phyloP scores from a whole-genome alignment of 176 grass and related monocot genomes.

The Canna indica region DNA sequence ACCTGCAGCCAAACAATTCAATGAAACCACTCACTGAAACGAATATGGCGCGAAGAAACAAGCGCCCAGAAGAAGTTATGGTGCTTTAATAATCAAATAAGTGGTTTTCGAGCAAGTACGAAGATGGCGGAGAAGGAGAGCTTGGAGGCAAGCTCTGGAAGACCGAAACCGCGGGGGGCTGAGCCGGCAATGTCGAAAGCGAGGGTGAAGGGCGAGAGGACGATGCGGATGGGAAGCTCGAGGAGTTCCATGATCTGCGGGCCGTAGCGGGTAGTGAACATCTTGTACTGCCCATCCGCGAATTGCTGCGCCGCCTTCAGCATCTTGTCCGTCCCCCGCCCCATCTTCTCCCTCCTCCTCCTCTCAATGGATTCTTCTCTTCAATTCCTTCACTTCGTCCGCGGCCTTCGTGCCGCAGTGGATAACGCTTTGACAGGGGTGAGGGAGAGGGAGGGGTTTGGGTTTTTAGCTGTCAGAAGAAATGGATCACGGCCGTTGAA shows the following conservation, averaged over 20 bases:
- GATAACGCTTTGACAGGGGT: not conserved
- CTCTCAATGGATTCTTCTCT: not conserved
- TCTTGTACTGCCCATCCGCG: conserved; percentile 19
- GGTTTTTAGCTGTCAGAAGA: not conserved
- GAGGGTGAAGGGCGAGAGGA: conserved; percentile 23
- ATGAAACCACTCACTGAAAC: not conserved
- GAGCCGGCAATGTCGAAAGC: conserved; percentile 17
- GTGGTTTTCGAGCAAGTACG: not conserved
- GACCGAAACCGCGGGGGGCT: conserved; percentile 22
- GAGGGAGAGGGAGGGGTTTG: not conserved
- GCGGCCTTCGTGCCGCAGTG: not conserved
- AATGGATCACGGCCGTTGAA: not conserved
- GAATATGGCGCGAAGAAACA: not conserved
- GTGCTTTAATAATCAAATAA: not conserved
- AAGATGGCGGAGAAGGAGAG: conserved; percentile 31
- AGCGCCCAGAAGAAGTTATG: not conserved
- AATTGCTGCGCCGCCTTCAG: conserved; percentile 23
- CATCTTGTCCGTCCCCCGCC: conserved; percentile 23
- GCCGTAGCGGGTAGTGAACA: conserved; percentile 9
- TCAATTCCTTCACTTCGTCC: not conserved
- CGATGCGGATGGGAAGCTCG: conserved; percentile 16
- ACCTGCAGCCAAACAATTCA: conserved; percentile 10
- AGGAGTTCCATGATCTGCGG: conserved; percentile 21
- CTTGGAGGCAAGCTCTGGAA: conserved; percentile 25
- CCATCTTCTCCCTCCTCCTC: not conserved